phyloP scores from a whole-genome alignment of 306 rosid genomes.

The Rubus idaeus region DNA sequence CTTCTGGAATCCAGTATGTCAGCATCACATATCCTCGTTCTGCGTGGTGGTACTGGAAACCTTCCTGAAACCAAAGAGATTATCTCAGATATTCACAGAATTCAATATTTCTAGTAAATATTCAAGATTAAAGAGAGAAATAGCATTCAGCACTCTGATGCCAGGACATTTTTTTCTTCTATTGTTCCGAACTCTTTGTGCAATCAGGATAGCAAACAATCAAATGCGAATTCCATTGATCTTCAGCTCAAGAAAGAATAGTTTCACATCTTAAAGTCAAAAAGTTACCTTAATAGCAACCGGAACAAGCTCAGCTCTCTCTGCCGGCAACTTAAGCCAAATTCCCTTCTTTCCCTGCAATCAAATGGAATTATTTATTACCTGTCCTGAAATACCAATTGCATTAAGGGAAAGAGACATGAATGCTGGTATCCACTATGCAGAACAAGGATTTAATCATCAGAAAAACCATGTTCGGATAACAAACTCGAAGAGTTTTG shows the following conservation, averaged over 20 bases:
- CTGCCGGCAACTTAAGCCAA: constrained; percentile 85
- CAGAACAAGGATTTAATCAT: not conserved
- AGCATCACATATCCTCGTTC: constrained; percentile 88
- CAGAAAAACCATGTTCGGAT: not conserved
- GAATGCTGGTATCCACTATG: not conserved
- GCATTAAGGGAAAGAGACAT: not conserved
- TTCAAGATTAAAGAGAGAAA: too few species aligned
- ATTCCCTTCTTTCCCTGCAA: constrained; percentile 92
- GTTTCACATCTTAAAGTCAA: not conserved
- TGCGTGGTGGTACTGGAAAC: constrained; percentile 91
- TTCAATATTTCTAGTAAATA: not conserved
- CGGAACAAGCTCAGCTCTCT: constrained; percentile 75
- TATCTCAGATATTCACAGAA: constrained; percentile 15
- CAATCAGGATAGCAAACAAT: not conserved
- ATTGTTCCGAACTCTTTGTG: not conserved
- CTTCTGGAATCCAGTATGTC: constrained; percentile 94
- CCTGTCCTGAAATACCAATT: not conserved
- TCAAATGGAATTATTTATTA: constrained; percentile 8
- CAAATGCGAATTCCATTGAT: not conserved
- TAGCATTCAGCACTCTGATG: not conserved
- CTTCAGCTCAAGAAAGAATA: not conserved
- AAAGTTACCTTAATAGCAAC: constrained; percentile 71
- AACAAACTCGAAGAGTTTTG: not conserved
- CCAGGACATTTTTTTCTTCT: not conserved
- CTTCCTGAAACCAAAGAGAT: constrained; percentile 64